Percentiles rank a stretch among this genome's conserved stretches.
Evolutionary conservation across 1,284 basidiomycete genomes (phyloP).

Genomic region (Microbotryum violaceum): DNA sequence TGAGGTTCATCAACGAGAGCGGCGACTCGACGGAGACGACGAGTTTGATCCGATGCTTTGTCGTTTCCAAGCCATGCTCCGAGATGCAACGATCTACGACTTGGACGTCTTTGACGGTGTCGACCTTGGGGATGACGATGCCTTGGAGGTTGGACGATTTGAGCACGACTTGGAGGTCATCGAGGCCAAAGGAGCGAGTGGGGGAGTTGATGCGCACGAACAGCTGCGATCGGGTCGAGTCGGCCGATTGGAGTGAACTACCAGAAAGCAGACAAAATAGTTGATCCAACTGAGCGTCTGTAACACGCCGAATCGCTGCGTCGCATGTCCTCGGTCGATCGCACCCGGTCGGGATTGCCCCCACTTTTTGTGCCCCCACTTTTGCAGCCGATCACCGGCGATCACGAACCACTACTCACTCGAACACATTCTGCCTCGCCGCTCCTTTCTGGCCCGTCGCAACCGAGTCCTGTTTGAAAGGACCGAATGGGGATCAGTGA

Average conservation of each 20-base stretch:
- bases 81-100: conserved; percentile 18
- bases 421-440: conserved; percentile 23
- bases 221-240: conserved; percentile 6
- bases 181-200: neutral
- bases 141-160: conserved; percentile 13
- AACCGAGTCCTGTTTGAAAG: conserved; percentile 23
- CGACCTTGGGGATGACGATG: conserved; percentile 32
- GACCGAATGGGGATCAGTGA: too few relatives aligned
- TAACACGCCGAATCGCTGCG: neutral
- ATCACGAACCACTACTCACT: conserved; percentile 7
- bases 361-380: too few relatives aligned
- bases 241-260: neutral
- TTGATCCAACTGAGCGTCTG: neutral
- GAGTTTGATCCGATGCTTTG: conserved; percentile 5
- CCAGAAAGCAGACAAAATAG: neutral
- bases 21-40: conserved; percentile 32
- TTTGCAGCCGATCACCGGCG: neutral
- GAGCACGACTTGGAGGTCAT: conserved; percentile 7
- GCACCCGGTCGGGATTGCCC: neutral
- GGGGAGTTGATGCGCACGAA: conserved; percentile 54
- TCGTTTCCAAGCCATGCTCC: conserved; percentile 5
- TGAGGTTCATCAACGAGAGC: conserved; percentile 25
- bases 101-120: conserved; percentile 25
- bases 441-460: conserved; percentile 22
- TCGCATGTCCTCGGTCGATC: neutral